Evolutionary conservation across 2,329 filamentous ascomycete genomes (phyloP).

Genomic region (Colletotrichum kahawae): DNA sequence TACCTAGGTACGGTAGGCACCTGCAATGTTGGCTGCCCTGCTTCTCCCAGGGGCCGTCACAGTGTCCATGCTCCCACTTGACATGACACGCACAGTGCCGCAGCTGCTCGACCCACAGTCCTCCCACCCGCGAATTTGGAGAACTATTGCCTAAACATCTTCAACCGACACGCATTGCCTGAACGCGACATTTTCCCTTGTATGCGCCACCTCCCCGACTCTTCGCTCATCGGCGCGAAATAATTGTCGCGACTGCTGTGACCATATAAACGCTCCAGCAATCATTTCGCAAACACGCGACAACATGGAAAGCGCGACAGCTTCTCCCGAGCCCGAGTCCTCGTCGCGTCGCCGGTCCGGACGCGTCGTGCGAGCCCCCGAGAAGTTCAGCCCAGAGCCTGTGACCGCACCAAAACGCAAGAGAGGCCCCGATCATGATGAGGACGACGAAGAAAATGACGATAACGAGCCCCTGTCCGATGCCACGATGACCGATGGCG

Average conservation of each 20-base stretch:
- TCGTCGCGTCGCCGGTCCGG: conserved; percentile 69
- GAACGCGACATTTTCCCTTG: conserved; percentile 13
- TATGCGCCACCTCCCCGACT: conserved; percentile 11
- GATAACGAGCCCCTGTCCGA: conserved; percentile 54
- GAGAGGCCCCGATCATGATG: conserved; percentile 50
- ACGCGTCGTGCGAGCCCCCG: conserved; percentile 67
- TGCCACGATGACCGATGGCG: conserved; percentile 50
- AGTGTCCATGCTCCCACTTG: not conserved
- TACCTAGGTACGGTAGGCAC: not conserved
- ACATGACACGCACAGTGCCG: not conserved
- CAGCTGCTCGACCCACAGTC: not conserved
- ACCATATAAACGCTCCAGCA: not conserved
- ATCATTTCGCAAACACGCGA: conserved; percentile 1
- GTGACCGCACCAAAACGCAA: conserved; percentile 62
- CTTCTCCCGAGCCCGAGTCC: conserved; percentile 55
- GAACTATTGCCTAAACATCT: conserved; percentile 14
- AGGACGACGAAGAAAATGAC: conserved; percentile 50
- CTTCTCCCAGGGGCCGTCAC: not conserved
- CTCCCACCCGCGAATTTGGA: conserved; percentile 14
- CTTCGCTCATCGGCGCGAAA: conserved; percentile 21
- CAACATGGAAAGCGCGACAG: conserved; percentile 58
- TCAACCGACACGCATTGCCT: conserved; percentile 1
- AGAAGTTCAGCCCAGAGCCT: conserved; percentile 64
- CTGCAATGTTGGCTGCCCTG: not conserved
- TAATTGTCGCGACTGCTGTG: conserved; percentile 10